Evolutionary conservation across 345 rosid species (phyloP), one percentile per base, ranked within the genome.

Genomic region (Camelina sativa): DNA sequence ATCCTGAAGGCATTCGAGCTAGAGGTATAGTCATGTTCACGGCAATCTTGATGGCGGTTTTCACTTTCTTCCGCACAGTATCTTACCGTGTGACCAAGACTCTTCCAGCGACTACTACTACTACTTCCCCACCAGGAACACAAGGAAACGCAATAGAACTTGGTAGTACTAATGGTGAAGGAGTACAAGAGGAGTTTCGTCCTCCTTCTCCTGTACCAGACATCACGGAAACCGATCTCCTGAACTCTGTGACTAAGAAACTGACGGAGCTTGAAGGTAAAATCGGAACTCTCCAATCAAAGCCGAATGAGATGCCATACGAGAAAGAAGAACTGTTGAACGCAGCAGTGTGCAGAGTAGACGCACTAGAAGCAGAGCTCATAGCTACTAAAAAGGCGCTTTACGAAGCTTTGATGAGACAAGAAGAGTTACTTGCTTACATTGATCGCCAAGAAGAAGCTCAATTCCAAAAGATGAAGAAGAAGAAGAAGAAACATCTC

Each of bases 341-440:
- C 84, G 99, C 98, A 55, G 99, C 99, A 5, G 97, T 96, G 11
- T 96, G 96, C 76, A 95, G 99, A 16, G 99, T 95, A 64, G 99
- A 95, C 71, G 99, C 96, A 15, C 81, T 95, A 19, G 99, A 95
- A 85, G 99, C 99, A 23, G 99, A 95, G 84, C 89, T 95, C 37
- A 92, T 95, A 80, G 86, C 99, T 62, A 90, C 99, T 16, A 95
- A 95, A 74, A 90, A 95, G 90, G 97, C 98, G 20, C 86, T 95
- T 19, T 84, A 90, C 57, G 97, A 95, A 67, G 97, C 99, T 67
- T 79, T 85, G 67, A 92, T 95, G 91, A 87, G 85, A 81, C 99
- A 92, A 83, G 99, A 95, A 74, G 99, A 95, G 72, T 79, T 92
- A 41, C 97, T 95, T 19, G 98, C 97, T 2, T 95, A 92, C 82